Base-by-base conservation (phyloP, 306 rosid species). In the Vigna radiata region DNA sequence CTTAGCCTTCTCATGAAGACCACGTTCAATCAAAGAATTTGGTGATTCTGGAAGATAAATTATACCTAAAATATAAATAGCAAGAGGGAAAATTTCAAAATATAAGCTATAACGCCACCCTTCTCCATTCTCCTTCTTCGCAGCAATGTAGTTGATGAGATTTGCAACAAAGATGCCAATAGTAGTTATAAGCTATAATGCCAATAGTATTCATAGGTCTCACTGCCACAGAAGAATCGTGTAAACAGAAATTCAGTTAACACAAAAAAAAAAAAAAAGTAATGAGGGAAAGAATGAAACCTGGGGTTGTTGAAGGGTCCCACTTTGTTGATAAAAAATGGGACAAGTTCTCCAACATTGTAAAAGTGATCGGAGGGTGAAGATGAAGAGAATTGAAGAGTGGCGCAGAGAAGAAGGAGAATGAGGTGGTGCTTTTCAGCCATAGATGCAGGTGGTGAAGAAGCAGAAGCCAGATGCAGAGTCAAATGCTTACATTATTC, bases 271-370 rank as follows among this genome's bases (percentile, higher is more conserved):
- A 72, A 25, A 25, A 29, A 19, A 19, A 67, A 27, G 39, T 9
- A 48, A 58, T 31, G 75, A 56, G 65, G 46, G 50, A 70, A 15
- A 23, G 27, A 60, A 60, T 52, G 31, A 75, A 80, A 94, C 97
- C 98, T 90, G 83, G 97, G 98, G 73, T 89, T 91, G 89, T 77
- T 85, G 80, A 94, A 83, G 81, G 98, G 96, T 1, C 98, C 98
- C 1, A 91, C 70, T 84, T 90, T 90, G 87, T 94, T 94, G 84
- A 90, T 93, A 72, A 87, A 90, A 0, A 91, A 71, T 13, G 94
- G 89, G 79, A 91, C 73, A 14, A 1, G 70, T 58, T 90, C 87
- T 77, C 88, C 91, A 1, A 91, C 84, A 81, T 85, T 67, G 94
- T 85, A 91, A 60, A 83, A 85, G 69, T 82, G 94, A 73, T 86